Evolutionary conservation across 2,329 filamentous ascomycete species (phyloP).

Genomic region (Ustilaginoidea virens): DNA sequence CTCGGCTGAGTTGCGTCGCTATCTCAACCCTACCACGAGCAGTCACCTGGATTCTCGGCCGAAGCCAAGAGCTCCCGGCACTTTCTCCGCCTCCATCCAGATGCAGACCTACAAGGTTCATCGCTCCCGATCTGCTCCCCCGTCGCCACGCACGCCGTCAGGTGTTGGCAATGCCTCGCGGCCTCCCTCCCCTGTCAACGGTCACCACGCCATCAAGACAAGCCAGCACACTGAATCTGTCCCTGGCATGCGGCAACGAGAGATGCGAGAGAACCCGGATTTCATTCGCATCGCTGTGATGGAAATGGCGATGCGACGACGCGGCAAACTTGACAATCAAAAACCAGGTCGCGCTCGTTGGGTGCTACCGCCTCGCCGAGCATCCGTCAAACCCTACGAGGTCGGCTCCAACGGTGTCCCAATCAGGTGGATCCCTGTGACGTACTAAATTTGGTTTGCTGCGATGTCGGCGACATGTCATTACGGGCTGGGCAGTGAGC

Average conservation of each 20-base stretch:
- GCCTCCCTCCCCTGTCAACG: conserved; percentile 5
- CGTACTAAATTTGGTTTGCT: too few species aligned
- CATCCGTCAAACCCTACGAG: conserved; percentile 35
- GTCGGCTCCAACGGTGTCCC: conserved; percentile 43
- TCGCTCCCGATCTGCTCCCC: conserved; percentile 25
- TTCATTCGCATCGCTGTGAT: conserved; percentile 58
- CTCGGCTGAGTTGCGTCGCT: conserved; percentile 49
- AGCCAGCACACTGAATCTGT: conserved; percentile 16
- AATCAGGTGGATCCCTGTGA: conserved; percentile 36
- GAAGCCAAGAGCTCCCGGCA: conserved; percentile 8
- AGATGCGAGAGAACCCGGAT: conserved; percentile 55
- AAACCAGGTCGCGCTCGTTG: conserved; percentile 52
- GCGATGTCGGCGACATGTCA: too few species aligned
- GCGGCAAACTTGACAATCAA: conserved; percentile 50
- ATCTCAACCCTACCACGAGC: conserved; percentile 46
- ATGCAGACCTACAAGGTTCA: conserved; percentile 56
- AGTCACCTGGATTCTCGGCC: conserved; percentile 16
- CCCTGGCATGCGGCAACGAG: conserved; percentile 41
- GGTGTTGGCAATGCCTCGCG: conserved; percentile 6
- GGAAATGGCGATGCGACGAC: conserved; percentile 56
- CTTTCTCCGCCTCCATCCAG: conserved; percentile 52
- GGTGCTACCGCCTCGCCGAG: conserved; percentile 50
- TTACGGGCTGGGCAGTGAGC: too few species aligned
- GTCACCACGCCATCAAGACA: conserved; percentile 14
- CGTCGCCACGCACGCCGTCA: conserved; percentile 13